Evolutionary conservation across 768 basidiomycete genomes (phyloP).

Genomic region (Lactarius indigo): DNA sequence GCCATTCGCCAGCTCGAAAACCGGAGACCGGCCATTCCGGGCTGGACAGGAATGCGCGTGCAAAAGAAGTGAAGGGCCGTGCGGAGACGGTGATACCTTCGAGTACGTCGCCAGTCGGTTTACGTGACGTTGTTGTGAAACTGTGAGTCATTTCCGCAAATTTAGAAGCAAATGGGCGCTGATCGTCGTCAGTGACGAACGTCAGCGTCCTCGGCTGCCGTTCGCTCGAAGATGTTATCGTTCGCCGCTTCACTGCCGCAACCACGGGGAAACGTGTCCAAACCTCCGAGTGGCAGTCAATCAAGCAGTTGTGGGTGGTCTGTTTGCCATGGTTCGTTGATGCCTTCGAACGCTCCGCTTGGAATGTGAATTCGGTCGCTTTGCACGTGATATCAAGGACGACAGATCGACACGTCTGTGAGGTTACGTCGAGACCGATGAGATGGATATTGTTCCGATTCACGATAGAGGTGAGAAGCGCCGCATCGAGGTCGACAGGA

Average conservation of each 20-base stretch:
- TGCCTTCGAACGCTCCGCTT: constrained; percentile 36
- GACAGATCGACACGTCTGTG: constrained; percentile 39
- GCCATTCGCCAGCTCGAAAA: constrained; percentile 56
- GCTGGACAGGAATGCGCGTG: constrained; percentile 6
- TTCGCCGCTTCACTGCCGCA: constrained; percentile 6
- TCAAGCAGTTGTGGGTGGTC: constrained; percentile 39
- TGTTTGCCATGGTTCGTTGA: constrained; percentile 19
- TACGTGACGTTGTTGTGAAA: constrained; percentile 49
- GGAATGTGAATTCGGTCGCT: constrained; percentile 54
- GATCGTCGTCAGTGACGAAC: constrained; percentile 43
- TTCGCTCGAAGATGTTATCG: constrained; percentile 23
- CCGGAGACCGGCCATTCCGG: constrained; percentile 32
- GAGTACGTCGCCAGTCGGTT: constrained; percentile 48
- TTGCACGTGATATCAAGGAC: constrained; percentile 51
- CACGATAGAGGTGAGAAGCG: constrained; percentile 46
- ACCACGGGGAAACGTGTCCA: constrained; percentile 21
- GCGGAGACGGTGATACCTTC: constrained; percentile 37
- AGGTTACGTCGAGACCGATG: constrained; percentile 37
- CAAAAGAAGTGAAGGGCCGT: constrained; percentile 32
- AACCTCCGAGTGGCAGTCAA: constrained; percentile 12
- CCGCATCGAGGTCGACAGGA: constrained; percentile 23
- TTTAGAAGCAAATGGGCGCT: constrained; percentile 37
- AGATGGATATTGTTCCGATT: constrained; percentile 42
- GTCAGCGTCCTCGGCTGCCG: constrained; percentile 36
- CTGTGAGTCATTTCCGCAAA: constrained; percentile 42